Evolutionary conservation across 192 early-diverging fungal genomes (phyloP), one percentile per base, ranked within the genome.

Genomic region (Backusella psychrophila): DNA sequence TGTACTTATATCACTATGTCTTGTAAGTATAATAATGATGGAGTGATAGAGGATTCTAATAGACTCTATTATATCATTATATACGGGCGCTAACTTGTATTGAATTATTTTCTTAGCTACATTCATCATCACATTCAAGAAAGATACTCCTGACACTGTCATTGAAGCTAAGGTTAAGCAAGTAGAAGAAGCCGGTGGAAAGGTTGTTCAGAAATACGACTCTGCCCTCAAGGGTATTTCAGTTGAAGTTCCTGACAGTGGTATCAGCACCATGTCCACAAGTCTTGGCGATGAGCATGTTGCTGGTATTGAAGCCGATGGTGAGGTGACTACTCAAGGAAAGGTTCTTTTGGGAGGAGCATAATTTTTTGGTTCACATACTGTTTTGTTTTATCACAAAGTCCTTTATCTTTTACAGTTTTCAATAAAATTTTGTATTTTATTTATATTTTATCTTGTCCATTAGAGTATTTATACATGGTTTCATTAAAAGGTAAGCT

Each of bases 51-150:
- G 42, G 42, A 14, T 44, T 44, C 14, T 17, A 6, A 21, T 53
- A 21, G 1, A 63, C 3, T 26, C 0, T 26, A 3, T 59, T 23
- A 4, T 29, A 4, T 12, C 23, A n/a, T 29, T 26, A 29, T 23
- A 3, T 63, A 63, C 29, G 11, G 9, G 3, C 8, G 11, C 12
- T 63, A 29, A 63, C 56, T 0, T 29, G 21, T 4, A 29, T 4
- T 63, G 21, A 1, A 63, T 14, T 26, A 21, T 6, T 12, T 12
- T 63, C 12, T 63, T 63, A 63, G 73, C 80, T 31, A 63, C 21
- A 63, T 76, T 69, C 36, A 79, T 82, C 49, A 78, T 82, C 35
- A 79, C 77, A 26, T 82, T 82, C 77, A 82, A 82, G 44, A 76
- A 68, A 35, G 59, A 69, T 36, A 79, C 77, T 14, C 77, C 81